Base-by-base conservation (phyloP, 2,329 filamentous ascomycete genomes). In the Nannizziopsis barbatae region DNA sequence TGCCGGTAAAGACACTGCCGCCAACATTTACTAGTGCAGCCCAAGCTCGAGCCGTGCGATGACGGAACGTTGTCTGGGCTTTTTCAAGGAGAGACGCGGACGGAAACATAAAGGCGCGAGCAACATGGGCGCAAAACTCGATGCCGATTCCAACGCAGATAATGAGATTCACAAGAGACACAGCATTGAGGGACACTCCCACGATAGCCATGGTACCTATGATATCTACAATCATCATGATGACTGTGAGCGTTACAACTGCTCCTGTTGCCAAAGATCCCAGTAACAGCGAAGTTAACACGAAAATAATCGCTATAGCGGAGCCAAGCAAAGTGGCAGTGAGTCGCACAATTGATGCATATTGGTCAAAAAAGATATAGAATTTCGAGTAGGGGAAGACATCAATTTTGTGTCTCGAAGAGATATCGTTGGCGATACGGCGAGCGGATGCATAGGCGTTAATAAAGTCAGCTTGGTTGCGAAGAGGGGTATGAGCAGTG, bases 361-460 rank as follows among this genome's bases (percentile, higher is more conserved):
- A 98, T 64, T 96, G 92, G 63, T 98, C 92, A 64, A 98, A 98
- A 76, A 96, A 98, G 64, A 98, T 89, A 71, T 98, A 98, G 65
- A 95, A 95, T 52, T 95, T 83, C 57, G 86, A 93, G 71, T 98
- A 98, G 0, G 92, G 87, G 74, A 98, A 98, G 2, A 98, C 82
- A 18, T 92, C 81, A 17, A 86, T 79, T 4, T 81, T 77, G 3
- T 88, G 89, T 45, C 76, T 74, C 46, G 76, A 67, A 11, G 76
- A 82, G 45, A 98, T 81, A 22, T 84, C 83, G 10, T 80, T 70
- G 0, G 90, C 81, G 53, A 98, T 95, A 52, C 92, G 85, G 14
- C 90, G 84, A 2, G 92, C 92, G 1, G 90, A 80, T 4, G 83
- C 80, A 64, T 96, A 95, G 0, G 92, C 87, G 22, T 80, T 75